Base-by-base conservation (phyloP, 257 asterid species). In the Solanum chilense region DNA sequence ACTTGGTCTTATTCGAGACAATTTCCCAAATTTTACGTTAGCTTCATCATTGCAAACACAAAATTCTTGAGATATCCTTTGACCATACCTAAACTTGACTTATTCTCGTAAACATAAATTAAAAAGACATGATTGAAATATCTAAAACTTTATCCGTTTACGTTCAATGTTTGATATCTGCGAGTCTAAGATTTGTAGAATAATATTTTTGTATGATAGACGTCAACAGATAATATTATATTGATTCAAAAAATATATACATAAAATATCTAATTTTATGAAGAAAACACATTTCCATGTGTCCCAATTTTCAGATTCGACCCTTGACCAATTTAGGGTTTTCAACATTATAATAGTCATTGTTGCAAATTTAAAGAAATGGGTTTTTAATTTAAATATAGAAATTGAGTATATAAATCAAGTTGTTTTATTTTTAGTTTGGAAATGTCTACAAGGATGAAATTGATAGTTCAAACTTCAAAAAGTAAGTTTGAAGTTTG, bases 261-360 rank as follows among this genome's bases (percentile, higher is more conserved):
- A 49, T 49, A 52, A 2, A 18, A 52, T 7, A 52, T 52, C 10
- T 52, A 18, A 52, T 52, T 52, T 52, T 52, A 52, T 0, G 4
- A 3, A 13, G 1, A 52, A 1, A 52, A 9, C n/a, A 52, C 10
- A 18, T 0, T 0, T 52, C 18, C 4, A 18, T 2, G 4, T 18
- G 0, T 16, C 10, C 4, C 1, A 7, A 52, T 52, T 52, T 52
- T 52, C 20, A 3, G 2, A 52, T 52, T 52, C 1, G 1, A 16
- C n/a, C 62, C 62, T 52, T 16, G 1, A 33, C 39, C 39, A 27
- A 14, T 29, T 14, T 13, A 13, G 39, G 39, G 6, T 29, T 69
- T 49, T 49, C 60, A 49, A 49, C 60, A 49, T 49, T 31, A 31
- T 7, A 31, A 69, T 69, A 9, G 12, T 31, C 41, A 15, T 69